phyloP scores from a whole-genome alignment of 2,329 filamentous ascomycete genomes.

The Diplodia seriata region DNA sequence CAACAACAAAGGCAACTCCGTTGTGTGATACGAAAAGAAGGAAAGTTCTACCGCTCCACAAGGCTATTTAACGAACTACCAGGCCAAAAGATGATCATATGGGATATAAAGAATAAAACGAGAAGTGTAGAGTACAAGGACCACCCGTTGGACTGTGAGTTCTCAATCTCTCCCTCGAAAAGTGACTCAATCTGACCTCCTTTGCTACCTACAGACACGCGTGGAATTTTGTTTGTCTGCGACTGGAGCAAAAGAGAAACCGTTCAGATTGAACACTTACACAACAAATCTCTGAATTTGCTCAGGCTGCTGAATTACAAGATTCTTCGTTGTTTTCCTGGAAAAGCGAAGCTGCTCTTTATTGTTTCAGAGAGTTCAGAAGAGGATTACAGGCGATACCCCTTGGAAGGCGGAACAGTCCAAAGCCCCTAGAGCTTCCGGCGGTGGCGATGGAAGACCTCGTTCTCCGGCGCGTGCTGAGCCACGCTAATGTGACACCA shows the following conservation, averaged over 20 bases:
- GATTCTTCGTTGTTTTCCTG: not conserved
- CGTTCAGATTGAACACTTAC: not conserved
- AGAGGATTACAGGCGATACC: not conserved
- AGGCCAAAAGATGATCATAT: not conserved
- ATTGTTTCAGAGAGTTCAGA: not conserved
- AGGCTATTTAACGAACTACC: not conserved
- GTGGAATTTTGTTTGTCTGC: not conserved
- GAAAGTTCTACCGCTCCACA: not conserved
- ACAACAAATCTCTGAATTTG: not conserved
- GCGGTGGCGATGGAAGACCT: not conserved
- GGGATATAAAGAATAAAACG: not conserved
- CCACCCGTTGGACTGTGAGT: not conserved
- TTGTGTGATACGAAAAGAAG: not conserved
- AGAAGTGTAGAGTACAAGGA: not conserved
- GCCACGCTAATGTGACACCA: not conserved
- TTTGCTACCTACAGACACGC: not conserved
- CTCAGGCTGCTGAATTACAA: not conserved
- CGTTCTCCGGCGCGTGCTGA: not conserved
- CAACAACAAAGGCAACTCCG: not conserved
- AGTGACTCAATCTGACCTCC: no score
- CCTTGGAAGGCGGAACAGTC: not conserved
- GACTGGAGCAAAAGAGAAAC: not conserved
- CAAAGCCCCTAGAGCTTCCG: not conserved
- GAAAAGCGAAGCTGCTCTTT: not conserved
- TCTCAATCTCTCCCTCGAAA: no score